Evolutionary conservation across 2,329 filamentous ascomycete species (phyloP).

Genomic region (Penicillium sp.): DNA sequence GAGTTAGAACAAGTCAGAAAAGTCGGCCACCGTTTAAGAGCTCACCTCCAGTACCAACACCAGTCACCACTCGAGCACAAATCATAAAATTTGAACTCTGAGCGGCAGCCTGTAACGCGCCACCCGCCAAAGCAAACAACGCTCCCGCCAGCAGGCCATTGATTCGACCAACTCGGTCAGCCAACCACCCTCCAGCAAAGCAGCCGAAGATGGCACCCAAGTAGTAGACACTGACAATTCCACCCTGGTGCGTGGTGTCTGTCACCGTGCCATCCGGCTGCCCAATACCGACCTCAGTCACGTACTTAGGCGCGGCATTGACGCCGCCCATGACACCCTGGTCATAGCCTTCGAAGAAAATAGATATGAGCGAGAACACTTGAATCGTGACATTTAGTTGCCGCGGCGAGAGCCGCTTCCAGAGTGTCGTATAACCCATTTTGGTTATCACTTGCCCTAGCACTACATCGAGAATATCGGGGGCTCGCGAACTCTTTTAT

Average conservation of each 20-base stretch:
- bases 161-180: conserved; percentile 60
- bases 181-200: conserved; percentile 59
- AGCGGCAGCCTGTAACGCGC: conserved; percentile 61
- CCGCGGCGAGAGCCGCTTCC: conserved; percentile 45
- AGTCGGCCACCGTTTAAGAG: background rate
- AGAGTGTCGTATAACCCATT: conserved; percentile 44
- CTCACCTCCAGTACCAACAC: conserved; percentile 59
- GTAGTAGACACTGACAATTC: conserved; percentile 58
- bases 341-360: conserved; percentile 49
- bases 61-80: conserved; percentile 57
- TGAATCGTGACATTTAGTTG: conserved; percentile 45
- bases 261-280: conserved; percentile 47
- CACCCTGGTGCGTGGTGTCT: conserved; percentile 58
- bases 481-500: background rate
- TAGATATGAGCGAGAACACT: conserved; percentile 33
- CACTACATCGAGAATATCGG: background rate
- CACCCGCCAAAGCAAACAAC: conserved; percentile 58
- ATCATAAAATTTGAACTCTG: conserved; percentile 67
- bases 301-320: conserved; percentile 62
- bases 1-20: background rate
- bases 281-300: conserved; percentile 61
- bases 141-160: conserved; percentile 60
- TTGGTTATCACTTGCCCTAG: conserved; percentile 11
- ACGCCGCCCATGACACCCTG: conserved; percentile 57
- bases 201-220: conserved; percentile 61